phyloP scores from a whole-genome alignment of 192 early-diverging fungal genomes.

The Dissophora ornata region DNA sequence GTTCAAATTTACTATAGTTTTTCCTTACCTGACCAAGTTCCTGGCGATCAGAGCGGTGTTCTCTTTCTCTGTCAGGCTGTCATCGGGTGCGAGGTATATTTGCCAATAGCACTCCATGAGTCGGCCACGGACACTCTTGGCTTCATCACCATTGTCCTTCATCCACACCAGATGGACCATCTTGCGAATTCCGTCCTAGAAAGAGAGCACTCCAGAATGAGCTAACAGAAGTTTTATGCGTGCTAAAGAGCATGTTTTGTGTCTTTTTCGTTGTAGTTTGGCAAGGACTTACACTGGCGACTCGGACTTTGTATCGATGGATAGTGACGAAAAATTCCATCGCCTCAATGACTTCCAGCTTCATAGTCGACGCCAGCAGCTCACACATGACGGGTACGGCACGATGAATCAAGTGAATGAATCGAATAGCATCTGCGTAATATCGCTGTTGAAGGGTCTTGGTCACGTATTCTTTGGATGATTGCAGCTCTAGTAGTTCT shows the following conservation, averaged over 20 bases:
- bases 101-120: constrained; percentile 82
- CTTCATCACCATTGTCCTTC: constrained; percentile 76
- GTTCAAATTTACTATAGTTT: neutral
- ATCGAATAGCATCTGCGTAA: constrained; percentile 89
- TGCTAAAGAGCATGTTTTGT: no score
- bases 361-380: constrained; percentile 89
- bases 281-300: constrained; percentile 70
- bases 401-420: constrained; percentile 83
- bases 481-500: constrained; percentile 31
- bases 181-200: constrained; percentile 83
- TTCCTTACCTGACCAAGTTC: constrained; percentile 71
- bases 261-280: no score
- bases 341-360: constrained; percentile 93
- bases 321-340: constrained; percentile 96
- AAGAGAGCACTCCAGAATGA: neutral
- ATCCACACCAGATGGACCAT: constrained; percentile 98
- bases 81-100: constrained; percentile 79
- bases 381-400: constrained; percentile 82
- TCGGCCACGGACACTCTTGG: constrained; percentile 76
- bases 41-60: constrained; percentile 74
- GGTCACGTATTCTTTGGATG: constrained; percentile 33
- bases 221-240: no score
- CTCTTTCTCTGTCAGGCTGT: constrained; percentile 61
- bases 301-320: constrained; percentile 86
- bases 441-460: constrained; percentile 70